Base-by-base conservation (phyloP, 805 yeast species). In the Nakazawaea sp. region DNA sequence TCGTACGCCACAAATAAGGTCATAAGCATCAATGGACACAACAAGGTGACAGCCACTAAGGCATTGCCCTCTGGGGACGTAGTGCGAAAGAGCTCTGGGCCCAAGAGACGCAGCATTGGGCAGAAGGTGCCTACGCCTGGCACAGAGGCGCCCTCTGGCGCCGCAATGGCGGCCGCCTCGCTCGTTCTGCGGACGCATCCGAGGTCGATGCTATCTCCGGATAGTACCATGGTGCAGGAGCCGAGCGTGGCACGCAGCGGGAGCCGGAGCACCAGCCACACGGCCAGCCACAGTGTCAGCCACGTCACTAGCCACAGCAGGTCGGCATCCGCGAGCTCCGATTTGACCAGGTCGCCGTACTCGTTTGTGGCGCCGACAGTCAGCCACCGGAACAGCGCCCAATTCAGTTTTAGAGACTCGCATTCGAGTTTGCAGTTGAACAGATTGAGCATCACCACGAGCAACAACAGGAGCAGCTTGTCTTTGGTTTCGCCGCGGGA, bases 111-210 rank as follows among this genome's bases (percentile, higher is more conserved):
- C n/a, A n/a, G n/a, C n/a, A n/a, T n/a, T n/a, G n/a, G n/a, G n/a
- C n/a, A n/a, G n/a, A n/a, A n/a, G n/a, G n/a, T n/a, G n/a, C n/a
- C n/a, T n/a, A n/a, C n/a, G n/a, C n/a, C n/a, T n/a, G n/a, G 15
- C 11, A 27, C 29, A 12, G 7, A 9, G 15, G 19, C 5, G 13
- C 8, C 59, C 18, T 58, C 63, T 1, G 43, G 53, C 0, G 49
- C 51, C 8, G 64, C 64, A 2, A 31, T 59, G 11, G 61, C 61
- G 2, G 64, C 64, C 4, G 64, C 64, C 0, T 46, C 60, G 3
- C 23, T 51, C n/a, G 58, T 59, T n/a, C 60, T 62, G 8, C 54
- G 51, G 32, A 31, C 49, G 3, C 56, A 48, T 10, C 61, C 64
- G 3, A 26, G 43, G 4, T 38, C 47, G 21, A 52, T 59, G 53